Evolutionary conservation across 768 basidiomycete genomes (phyloP), one percentile per base, ranked within the genome.

Genomic region (Podaxis sp.): DNA sequence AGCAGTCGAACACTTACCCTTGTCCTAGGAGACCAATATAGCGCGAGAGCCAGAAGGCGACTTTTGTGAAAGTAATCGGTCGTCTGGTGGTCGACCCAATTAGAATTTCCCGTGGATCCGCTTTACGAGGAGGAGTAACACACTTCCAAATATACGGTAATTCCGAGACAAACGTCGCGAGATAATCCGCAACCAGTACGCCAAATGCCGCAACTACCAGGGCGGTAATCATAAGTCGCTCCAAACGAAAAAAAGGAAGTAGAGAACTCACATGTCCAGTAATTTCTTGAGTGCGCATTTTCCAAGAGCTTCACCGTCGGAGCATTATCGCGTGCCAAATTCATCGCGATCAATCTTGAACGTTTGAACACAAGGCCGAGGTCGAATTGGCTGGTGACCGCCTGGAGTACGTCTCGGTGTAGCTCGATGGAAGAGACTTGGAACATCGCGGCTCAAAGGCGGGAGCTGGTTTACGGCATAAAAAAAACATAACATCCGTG

Each of bases 1-100:
- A 32, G 7, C 1, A 32, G 5, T 32, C 9, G n/a, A 5, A 13
- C 40, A 53, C 54, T 4, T 44, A 62, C 67, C 61, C 63, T 52
- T 66, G 67, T 9, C 61, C 63, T 28, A 62, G 18, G 16, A 68
- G 46, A 11, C 55, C 64, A 52, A 62, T 7, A 61, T 68, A 68
- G 35, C 67, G 57, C 25, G 57, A 57, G n/a, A 65, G 60, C 13
- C 59, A 44, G 47, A 66, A 68, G 1, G 61, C 27, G 2, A 48
- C 10, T 37, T 63, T 62, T 16, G 27, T 18, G 25, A 47, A 25
- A 14, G 50, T 61, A 6, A 61, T 21, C 27, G 59, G 59, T 21
- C 16, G 53, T 36, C 59, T 61, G 9, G 48, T 36, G 32, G 32
- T 32, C 32, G 7, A 32, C 32, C 7, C 32, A 32, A 9, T 32